Conservation (phyloP, 768 basidiomycete species). For the Pulveroboletus sp. region DNA sequence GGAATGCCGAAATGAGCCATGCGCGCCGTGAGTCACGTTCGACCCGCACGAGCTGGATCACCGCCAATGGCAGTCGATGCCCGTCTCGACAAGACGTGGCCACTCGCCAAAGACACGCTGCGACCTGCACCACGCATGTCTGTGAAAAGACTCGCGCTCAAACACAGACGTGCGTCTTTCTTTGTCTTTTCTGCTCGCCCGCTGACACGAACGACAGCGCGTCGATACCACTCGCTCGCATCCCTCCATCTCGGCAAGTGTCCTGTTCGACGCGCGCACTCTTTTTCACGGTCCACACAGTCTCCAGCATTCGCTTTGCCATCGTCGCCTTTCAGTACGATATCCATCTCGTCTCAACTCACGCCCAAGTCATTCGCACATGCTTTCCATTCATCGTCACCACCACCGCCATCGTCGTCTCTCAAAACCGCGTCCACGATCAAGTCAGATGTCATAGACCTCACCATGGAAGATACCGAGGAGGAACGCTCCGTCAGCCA, state of each 20-base stretch:
- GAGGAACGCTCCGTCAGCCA: conserved; percentile 11
- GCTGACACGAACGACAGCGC: too few relatives aligned
- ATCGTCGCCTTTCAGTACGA: neutral
- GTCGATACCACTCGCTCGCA: conserved; percentile 1
- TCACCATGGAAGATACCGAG: conserved; percentile 22
- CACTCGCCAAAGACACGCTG: too few relatives aligned
- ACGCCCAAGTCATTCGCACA: conserved; percentile 6
- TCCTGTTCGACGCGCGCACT: neutral
- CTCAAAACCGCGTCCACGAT: neutral
- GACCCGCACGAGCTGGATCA: neutral
- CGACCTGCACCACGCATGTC: too few relatives aligned
- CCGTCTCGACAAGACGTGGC: too few relatives aligned
- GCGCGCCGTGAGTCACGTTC: conserved; percentile 12
- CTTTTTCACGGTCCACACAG: conserved; percentile 10
- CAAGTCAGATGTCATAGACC: conserved; percentile 19
- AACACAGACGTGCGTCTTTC: conserved; percentile 4
- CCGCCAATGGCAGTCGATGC: neutral
- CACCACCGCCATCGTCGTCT: too few relatives aligned
- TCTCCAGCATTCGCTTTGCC: neutral
- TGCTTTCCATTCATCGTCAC: too few relatives aligned
- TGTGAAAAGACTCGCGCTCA: neutral
- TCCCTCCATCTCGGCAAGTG: conserved; percentile 14
- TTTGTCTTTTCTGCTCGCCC: too few relatives aligned
- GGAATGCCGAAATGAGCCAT: conserved; percentile 6
- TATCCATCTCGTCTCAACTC: conserved; percentile 1